phyloP scores from a whole-genome alignment of 371 early-diverging fungal species.

The Mortierella sp. region DNA sequence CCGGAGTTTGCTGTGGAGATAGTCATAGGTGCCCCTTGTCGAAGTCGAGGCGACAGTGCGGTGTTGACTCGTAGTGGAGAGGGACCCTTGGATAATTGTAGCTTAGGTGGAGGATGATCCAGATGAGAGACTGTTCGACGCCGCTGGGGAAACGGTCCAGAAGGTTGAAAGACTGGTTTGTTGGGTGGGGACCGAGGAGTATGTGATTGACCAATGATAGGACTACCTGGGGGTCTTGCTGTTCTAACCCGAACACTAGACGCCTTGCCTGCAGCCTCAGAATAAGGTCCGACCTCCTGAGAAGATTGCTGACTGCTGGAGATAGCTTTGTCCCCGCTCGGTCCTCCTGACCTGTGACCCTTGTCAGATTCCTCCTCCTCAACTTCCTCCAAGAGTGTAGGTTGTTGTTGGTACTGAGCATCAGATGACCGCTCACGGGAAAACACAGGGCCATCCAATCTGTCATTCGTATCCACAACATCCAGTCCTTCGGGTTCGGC shows the following conservation, averaged over 20 bases:
- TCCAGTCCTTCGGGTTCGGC: no score
- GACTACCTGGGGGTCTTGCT: not conserved
- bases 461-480: no score
- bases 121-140: conserved; percentile 38
- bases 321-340: conserved; percentile 2
- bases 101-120: conserved; percentile 1
- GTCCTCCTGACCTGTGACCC: not conserved
- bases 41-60: conserved; percentile 29
- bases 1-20: conserved; percentile 9
- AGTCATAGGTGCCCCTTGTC: conserved; percentile 24
- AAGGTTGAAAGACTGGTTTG: conserved; percentile 8
- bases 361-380: conserved; percentile 5
- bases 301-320: conserved; percentile 16
- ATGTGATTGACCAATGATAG: no score
- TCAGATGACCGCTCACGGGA: no score
- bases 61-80: conserved; percentile 30
- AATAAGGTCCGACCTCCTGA: conserved; percentile 31
- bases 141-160: conserved; percentile 16
- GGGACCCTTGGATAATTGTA: not conserved
- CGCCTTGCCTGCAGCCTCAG: conserved; percentile 5
- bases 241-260: not conserved
- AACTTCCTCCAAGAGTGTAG: conserved; percentile 23
- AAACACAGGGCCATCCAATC: no score
- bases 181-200: not conserved
- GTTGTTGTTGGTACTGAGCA: conserved; percentile 15